These are phyloP conservation scores for Solanum aculeatissimum DNA, from an alignment of 305 asterid species.

Conservation along the genomic window DNA sequence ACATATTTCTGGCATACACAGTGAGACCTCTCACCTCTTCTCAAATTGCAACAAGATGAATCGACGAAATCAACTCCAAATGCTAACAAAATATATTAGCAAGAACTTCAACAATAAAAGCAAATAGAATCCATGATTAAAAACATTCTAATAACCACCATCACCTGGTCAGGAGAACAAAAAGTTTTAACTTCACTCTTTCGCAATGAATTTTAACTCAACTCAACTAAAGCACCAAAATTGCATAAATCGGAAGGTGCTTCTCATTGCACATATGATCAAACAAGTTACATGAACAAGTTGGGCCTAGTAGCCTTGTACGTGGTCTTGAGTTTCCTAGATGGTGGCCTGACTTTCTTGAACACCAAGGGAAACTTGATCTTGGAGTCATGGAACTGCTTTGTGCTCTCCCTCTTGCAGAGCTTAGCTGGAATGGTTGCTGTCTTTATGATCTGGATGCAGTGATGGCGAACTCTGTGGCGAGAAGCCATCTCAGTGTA, in stretches of 20 bases:
- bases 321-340: conserved; percentile 15
- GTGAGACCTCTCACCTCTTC: background rate
- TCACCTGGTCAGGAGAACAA: background rate
- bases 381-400: conserved; percentile 14
- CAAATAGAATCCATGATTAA: background rate
- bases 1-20: background rate
- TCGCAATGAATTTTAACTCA: background rate
- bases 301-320: conserved; percentile 17
- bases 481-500: conserved; percentile 18
- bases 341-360: conserved; percentile 13
- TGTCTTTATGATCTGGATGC: conserved; percentile 15
- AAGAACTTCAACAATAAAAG: background rate
- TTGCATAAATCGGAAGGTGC: background rate
- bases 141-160: background rate
- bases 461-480: conserved; percentile 14
- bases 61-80: background rate
- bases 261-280: background rate
- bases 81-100: background rate
- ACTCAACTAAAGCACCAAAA: background rate
- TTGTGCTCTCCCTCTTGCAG: conserved; percentile 17
- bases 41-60: background rate
- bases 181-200: background rate
- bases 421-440: conserved; percentile 15
- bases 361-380: conserved; percentile 15
- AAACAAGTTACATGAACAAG: conserved; percentile 8